Base-by-base conservation (phyloP, 345 rosid genomes). In the Salix viminalis region DNA sequence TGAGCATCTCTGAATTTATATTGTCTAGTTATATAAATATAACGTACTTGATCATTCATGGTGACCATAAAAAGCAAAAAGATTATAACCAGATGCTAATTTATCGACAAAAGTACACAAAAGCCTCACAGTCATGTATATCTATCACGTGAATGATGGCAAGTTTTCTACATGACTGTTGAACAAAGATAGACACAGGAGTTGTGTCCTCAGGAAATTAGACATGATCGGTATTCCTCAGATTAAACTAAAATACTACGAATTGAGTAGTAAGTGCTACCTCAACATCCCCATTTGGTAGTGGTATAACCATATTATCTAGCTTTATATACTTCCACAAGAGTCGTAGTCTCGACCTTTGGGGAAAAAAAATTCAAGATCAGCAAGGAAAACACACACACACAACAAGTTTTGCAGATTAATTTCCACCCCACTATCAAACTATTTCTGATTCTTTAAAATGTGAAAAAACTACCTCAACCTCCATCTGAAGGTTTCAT, bases 281-380 rank as follows among this genome's bases (percentile, higher is more conserved):
- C 97, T 94, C 99, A 62, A 92, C 81, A 75, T 94, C 97, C 61
- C 98, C 97, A 83, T 87, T 86, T 78, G 92, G 84, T 41, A 94
- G 82, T 2, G 99, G 97, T 34, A 92, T 82, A 74, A 92, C 97
- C 99, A 94, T 96, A 82, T 96, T 94, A 79, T 96, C 98, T 85
- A 94, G 83, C 98, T 91, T 96, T 85, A 94, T 34, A 34, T 77
- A 96, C 89, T 85, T 96, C 99, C 79, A 89, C 91, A 64, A 88
- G 92, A 1, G 97, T 94, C 76, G 97, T 81, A 12, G 97, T 94
- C 85, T 96, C 99, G 79, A 96, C 93, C 99, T 92, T 24, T 62
- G 21, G 28, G 64, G 28, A 70, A 70, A 56, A 56, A n/a, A 10
- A n/a, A n/a, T n/a, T 56, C 62, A 56, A 56, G 26, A 56, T 56